phyloP scores from a whole-genome alignment of 495 filamentous ascomycete genomes.

The Collariella sp. region DNA sequence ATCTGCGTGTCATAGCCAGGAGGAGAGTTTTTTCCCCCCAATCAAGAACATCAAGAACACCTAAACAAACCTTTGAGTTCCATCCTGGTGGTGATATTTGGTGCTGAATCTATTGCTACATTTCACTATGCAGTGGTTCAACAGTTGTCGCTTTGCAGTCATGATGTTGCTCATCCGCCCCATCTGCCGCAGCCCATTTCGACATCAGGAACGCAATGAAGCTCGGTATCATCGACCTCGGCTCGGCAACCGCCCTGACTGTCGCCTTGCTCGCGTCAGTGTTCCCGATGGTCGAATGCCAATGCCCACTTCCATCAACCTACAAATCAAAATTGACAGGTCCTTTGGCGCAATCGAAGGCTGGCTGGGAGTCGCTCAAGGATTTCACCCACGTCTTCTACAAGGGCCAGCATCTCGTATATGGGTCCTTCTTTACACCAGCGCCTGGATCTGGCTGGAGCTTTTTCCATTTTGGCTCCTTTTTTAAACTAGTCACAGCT shows the following conservation, averaged over 20 bases:
- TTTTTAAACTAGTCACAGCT: slow-evolving; percentile 49
- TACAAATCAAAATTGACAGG: slow-evolving; percentile 48
- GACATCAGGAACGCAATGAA: no score
- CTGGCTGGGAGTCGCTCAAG: slow-evolving; percentile 48
- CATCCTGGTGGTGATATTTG: no score
- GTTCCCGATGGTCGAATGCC: slow-evolving; percentile 12
- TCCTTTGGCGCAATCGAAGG: slow-evolving; percentile 41
- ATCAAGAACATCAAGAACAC: no score
- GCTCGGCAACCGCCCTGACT: neutral
- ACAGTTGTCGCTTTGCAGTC: no score
- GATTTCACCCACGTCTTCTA: slow-evolving; percentile 46
- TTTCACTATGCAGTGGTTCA: no score
- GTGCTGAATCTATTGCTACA: no score
- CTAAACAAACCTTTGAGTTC: no score
- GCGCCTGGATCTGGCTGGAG: slow-evolving; percentile 15
- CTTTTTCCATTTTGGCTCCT: slow-evolving; percentile 48
- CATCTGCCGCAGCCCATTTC: no score
- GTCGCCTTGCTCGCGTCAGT: slow-evolving; percentile 17
- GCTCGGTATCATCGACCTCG: no score
- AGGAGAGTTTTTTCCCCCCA: no score
- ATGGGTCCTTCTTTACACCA: slow-evolving; percentile 11
- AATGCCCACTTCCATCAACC: slow-evolving; percentile 46
- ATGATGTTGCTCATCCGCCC: no score
- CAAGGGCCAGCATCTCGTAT: slow-evolving; percentile 48
- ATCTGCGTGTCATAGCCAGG: no score